Conservation (phyloP, 495 filamentous ascomycete species). For the Penicillium nucicola region DNA sequence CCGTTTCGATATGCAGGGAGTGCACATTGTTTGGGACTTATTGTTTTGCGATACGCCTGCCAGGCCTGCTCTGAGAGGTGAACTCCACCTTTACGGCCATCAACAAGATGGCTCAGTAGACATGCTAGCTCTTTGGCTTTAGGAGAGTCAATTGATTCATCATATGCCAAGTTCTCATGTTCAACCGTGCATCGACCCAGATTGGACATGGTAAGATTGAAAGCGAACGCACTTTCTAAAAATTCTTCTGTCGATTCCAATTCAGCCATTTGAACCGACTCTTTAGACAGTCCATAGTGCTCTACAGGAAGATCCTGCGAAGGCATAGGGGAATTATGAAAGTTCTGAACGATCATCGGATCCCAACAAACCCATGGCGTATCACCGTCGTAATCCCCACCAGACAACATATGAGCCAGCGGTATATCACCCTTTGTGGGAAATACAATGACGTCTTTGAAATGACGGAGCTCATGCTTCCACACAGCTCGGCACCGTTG, state of each 20-base stretch:
- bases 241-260: slow-evolving; percentile 40
- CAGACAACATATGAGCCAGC: slow-evolving; percentile 78
- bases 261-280: slow-evolving; percentile 42
- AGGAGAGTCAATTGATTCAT: slow-evolving; percentile 53
- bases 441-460: slow-evolving; percentile 88
- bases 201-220: slow-evolving; percentile 62
- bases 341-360: slow-evolving; percentile 65
- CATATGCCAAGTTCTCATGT: slow-evolving; percentile 70
- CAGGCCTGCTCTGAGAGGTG: slow-evolving; percentile 59
- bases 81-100: slow-evolving; percentile 73
- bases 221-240: slow-evolving; percentile 55
- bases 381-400: slow-evolving; percentile 95
- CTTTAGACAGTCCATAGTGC: slow-evolving; percentile 57
- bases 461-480: slow-evolving; percentile 64
- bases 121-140: slow-evolving; percentile 58
- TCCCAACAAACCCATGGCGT: slow-evolving; percentile 93
- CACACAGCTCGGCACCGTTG: slow-evolving; percentile 65
- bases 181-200: slow-evolving; percentile 74
- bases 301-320: slow-evolving; percentile 36
- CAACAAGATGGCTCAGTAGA: slow-evolving; percentile 76
- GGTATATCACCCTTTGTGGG: slow-evolving; percentile 64
- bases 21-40: slow-evolving; percentile 26
- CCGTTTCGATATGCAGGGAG: slow-evolving; percentile 42
- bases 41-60: slow-evolving; percentile 43
- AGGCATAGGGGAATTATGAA: slow-evolving; percentile 65